A percentile compares a stretch with the other conserved stretches of the same genome.
Conservation (phyloP, 495 filamentous ascomycete genomes). For the Aspergillus avenaceus region DNA sequence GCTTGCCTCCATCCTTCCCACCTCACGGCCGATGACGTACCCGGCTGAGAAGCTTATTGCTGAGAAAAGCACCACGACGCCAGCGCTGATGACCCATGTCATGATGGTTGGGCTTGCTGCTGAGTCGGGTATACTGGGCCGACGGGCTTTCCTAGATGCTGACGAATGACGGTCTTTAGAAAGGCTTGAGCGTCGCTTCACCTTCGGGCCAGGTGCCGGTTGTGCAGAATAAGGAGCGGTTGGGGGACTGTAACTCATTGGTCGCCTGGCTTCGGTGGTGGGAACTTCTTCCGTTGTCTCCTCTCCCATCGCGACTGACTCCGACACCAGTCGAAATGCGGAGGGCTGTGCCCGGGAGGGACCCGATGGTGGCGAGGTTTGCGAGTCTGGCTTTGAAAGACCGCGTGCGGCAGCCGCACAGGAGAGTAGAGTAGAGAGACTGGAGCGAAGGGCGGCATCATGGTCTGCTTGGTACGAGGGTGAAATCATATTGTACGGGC, state of each 20-base stretch:
- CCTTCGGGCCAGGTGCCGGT: slow-evolving; percentile 28
- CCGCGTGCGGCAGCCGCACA: slow-evolving; percentile 85
- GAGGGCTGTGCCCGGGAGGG: slow-evolving; percentile 25
- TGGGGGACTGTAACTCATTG: slow-evolving; percentile 18
- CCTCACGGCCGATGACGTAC: slow-evolving; percentile 82
- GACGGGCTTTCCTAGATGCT: slow-evolving; percentile 54
- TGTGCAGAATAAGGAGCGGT: slow-evolving; percentile 17
- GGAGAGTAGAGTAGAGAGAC: slow-evolving; percentile 89
- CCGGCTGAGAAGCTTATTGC: slow-evolving; percentile 93
- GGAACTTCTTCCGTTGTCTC: slow-evolving; percentile 26
- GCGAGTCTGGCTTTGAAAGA: slow-evolving; percentile 60
- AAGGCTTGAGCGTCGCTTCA: slow-evolving; percentile 47
- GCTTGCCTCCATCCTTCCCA: slow-evolving; percentile 62
- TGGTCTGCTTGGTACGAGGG: slow-evolving; percentile 81
- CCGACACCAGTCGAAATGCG: slow-evolving; percentile 63
- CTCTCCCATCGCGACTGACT: slow-evolving; percentile 64
- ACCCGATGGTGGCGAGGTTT: slow-evolving; percentile 14
- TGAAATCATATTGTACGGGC: slow-evolving; percentile 60
- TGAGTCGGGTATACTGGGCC: slow-evolving; percentile 25
- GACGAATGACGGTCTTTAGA: slow-evolving; percentile 47
- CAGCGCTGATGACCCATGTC: slow-evolving; percentile 88
- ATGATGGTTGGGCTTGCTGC: slow-evolving; percentile 63
- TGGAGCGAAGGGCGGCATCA: slow-evolving; percentile 88
- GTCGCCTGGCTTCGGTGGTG: slow-evolving; percentile 10
- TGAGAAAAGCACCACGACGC: slow-evolving; percentile 85